Conservation (phyloP, 768 basidiomycete species). For the Paxillus involutus region DNA sequence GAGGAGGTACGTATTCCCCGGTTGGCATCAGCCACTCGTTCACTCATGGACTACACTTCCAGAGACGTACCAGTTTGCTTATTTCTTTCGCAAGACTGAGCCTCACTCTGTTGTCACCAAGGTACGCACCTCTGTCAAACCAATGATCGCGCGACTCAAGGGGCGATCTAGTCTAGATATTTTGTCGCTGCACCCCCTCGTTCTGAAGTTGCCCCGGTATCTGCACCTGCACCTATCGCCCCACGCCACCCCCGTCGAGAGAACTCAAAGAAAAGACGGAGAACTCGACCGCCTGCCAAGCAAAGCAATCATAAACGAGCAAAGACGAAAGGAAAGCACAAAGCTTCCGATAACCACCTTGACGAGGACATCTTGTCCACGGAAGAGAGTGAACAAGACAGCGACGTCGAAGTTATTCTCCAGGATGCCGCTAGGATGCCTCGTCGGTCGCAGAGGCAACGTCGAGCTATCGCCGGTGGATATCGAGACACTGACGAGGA, state of each 20-base stretch:
- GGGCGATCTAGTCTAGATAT: slow-evolving; percentile 36
- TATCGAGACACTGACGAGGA: slow-evolving; percentile 28
- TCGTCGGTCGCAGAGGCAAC: slow-evolving; percentile 34
- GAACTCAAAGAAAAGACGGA: slow-evolving; percentile 20
- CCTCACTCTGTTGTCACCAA: slow-evolving; percentile 82
- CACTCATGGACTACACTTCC: slow-evolving; percentile 5
- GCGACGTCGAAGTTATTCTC: slow-evolving; percentile 8
- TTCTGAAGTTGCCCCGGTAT: slow-evolving; percentile 17
- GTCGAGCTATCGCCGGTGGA: slow-evolving; percentile 23
- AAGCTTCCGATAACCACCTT: slow-evolving; percentile 22
- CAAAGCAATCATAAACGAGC: slow-evolving; percentile 29
- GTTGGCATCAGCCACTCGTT: slow-evolving; percentile 1
- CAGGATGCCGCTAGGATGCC: slow-evolving; percentile 10
- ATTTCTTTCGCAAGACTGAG: slow-evolving; percentile 82
- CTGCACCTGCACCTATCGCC: slow-evolving; percentile 6
- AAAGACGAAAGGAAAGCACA: slow-evolving; percentile 41
- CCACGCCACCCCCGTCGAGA: not conserved
- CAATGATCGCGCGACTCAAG: not conserved
- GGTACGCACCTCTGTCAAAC: slow-evolving; percentile 39
- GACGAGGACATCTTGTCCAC: slow-evolving; percentile 23
- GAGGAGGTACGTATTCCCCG: slow-evolving; percentile 58
- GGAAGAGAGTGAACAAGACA: slow-evolving; percentile 19
- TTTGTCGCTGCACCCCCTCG: slow-evolving; percentile 35
- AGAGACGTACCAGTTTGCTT: slow-evolving; percentile 91
- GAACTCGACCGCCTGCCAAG: slow-evolving; percentile 9